Evolutionary conservation across 495 filamentous ascomycete species (phyloP).

Genomic region (Hyphodiscus hymeniophilus): DNA sequence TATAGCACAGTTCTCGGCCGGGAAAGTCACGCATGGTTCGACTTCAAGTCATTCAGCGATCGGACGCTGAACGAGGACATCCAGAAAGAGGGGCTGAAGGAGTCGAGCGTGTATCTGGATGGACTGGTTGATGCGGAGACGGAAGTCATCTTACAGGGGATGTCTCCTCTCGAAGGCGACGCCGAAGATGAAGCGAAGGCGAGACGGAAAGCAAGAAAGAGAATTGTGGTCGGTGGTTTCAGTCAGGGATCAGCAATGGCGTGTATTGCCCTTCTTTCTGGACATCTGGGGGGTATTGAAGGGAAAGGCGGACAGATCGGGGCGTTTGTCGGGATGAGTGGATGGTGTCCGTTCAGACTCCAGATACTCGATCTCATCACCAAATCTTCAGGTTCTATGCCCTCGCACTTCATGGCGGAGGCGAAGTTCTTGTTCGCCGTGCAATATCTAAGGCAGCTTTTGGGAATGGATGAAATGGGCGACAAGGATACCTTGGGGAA

Average conservation of each 20-base stretch:
- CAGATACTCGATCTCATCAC: background rate
- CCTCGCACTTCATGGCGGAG: no score
- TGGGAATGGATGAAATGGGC: no score
- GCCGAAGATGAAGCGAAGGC: background rate
- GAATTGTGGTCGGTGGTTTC: background rate
- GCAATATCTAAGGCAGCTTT: no score
- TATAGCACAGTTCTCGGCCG: background rate
- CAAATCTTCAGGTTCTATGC: no score
- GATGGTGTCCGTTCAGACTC: background rate
- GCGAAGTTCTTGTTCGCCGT: no score
- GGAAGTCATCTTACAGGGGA: no score
- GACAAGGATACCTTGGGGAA: no score
- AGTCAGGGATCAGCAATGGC: slow-evolving; percentile 4
- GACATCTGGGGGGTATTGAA: background rate
- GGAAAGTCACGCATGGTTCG: slow-evolving; percentile 1
- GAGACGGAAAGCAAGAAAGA: background rate
- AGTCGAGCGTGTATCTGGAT: no score
- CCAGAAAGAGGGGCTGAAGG: background rate
- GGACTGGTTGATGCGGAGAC: no score
- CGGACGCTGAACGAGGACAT: background rate
- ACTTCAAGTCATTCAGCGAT: background rate
- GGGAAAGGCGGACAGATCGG: background rate
- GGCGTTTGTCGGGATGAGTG: background rate
- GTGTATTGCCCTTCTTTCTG: background rate
- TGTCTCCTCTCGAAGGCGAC: no score